Evolutionary conservation across 441 rosid genomes (phyloP), one percentile per base, ranked within the genome.

Genomic region (Biscutella laevigata): DNA sequence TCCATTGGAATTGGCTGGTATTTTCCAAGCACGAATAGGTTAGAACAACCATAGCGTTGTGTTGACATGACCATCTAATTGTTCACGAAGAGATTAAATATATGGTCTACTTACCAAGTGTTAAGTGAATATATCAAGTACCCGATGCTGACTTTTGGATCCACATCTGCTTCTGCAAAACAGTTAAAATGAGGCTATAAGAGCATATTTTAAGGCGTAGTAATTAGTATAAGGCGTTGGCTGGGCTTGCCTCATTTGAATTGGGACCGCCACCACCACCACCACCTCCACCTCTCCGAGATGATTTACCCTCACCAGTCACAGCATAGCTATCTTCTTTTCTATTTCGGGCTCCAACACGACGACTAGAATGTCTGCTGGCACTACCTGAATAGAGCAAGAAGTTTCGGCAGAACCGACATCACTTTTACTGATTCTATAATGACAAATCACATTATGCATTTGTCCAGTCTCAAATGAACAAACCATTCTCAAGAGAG

Each of bases 141-240:
- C 77, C 90, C 0, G 78, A 62, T 48, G 77, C 54, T 53, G 90
- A 66, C 57, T 84, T 87, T 62, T 82, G 90, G 49, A 87, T 74
- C 96, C 96, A 84, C 47, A 77, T 78, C 60, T 80, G 88, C 66
- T 82, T 87, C 96, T 87, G 83, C 71, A 74, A 49, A 41, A 50
- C 53, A 38, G 58, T 45, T 29, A 53, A 42, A n/a, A 34, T 14
- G 15, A 45, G 57, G 29, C 35, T 40, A 48, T 20, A 34, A 56
- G 69, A 37, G 57, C 7, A 61, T 8, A 38, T 46, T n/a, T 16
- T 19, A 48, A 12, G 37, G 30, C 12, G 1, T 17, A 10, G 4
- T n/a, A n/a, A n/a, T n/a, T 16, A 11, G 43, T 29, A 11, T 30
- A 38, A 24, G 45, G 41, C 27, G 33, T 34, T n/a, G 38, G 50